phyloP scores from a whole-genome alignment of 345 rosid species.

The Euphorbia tirucalli region DNA sequence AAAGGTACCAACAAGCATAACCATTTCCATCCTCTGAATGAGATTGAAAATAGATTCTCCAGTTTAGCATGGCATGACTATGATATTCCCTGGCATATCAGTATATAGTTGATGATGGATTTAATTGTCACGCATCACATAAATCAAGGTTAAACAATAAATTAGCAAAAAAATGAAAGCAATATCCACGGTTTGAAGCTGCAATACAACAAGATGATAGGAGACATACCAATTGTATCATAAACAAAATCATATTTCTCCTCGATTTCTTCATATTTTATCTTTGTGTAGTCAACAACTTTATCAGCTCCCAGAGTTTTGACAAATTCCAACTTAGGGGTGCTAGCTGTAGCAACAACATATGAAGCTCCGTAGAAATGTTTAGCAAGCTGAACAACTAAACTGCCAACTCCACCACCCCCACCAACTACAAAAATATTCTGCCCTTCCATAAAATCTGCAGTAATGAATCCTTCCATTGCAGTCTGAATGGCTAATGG shows the following conservation, averaged over 20 bases:
- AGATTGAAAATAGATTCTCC: not conserved
- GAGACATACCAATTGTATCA: conserved; percentile 39
- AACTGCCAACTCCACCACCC: conserved; percentile 45
- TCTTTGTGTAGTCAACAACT: conserved; percentile 40
- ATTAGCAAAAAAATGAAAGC: not conserved
- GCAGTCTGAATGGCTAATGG: conserved; percentile 53
- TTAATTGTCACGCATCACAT: not conserved
- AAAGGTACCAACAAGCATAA: no score
- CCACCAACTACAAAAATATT: conserved; percentile 45
- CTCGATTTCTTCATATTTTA: conserved; percentile 29
- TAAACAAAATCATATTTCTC: conserved; percentile 43
- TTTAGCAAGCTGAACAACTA: conserved; percentile 48
- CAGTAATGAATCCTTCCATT: conserved; percentile 39
- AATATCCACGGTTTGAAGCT: not conserved
- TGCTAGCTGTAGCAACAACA: conserved; percentile 45
- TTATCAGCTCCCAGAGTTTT: conserved; percentile 38
- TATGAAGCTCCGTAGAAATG: conserved; percentile 38
- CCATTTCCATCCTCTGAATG: no score
- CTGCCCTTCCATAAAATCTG: conserved; percentile 32
- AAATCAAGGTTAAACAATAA: not conserved
- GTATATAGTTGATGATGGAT: not conserved
- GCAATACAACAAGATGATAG: not conserved
- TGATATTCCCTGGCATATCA: not conserved
- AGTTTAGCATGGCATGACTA: not conserved
- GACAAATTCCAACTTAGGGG: conserved; percentile 41